These are phyloP conservation scores for Alternaria sp. DNA, from an alignment of 2,329 filamentous ascomycete species.

Conservation along the genomic window DNA sequence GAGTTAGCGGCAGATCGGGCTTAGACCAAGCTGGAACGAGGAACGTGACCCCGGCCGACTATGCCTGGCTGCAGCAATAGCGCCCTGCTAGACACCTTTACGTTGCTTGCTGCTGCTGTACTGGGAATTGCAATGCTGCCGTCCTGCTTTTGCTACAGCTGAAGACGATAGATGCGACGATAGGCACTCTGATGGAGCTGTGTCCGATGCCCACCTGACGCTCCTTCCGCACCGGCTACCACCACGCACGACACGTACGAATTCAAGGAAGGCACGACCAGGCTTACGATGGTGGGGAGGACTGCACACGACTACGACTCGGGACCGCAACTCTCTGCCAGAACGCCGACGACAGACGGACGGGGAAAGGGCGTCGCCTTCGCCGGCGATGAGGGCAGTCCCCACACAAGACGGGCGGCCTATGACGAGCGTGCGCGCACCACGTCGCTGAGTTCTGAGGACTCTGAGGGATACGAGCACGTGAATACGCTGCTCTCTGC, in stretches of 20 bases:
- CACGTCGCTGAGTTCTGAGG: conserved; percentile 30
- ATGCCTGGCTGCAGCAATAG: conserved; percentile 16
- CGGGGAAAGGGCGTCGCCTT: conserved; percentile 37
- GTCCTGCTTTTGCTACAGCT: conserved; percentile 11
- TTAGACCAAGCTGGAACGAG: conserved; percentile 12
- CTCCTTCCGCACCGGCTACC: conserved; percentile 8
- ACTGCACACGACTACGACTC: conserved; percentile 9
- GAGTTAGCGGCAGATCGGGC: conserved; percentile 15
- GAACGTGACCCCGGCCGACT: conserved; percentile 12
- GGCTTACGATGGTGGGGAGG: conserved; percentile 37
- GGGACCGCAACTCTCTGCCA: conserved; percentile 23
- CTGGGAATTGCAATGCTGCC: conserved; percentile 5
- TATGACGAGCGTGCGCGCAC: conserved; percentile 19
- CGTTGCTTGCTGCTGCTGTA: not conserved
- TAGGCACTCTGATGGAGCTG: conserved; percentile 3
- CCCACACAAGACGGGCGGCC: conserved; percentile 3
- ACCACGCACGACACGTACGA: conserved; percentile 1
- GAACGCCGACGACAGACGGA: conserved; percentile 18
- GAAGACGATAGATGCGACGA: conserved; percentile 3
- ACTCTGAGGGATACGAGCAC: conserved; percentile 20
- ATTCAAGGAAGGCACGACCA: conserved; percentile 5
- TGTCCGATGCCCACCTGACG: conserved; percentile 5
- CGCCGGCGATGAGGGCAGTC: conserved; percentile 29
- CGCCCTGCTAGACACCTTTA: conserved; percentile 11
- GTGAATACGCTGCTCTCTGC: conserved; percentile 42